A percentile compares a stretch with the other conserved stretches of the same genome.
These are phyloP conservation scores for Hypoxylon intermedium DNA, from an alignment of 495 filamentous ascomycete genomes.

Conservation along the genomic window DNA sequence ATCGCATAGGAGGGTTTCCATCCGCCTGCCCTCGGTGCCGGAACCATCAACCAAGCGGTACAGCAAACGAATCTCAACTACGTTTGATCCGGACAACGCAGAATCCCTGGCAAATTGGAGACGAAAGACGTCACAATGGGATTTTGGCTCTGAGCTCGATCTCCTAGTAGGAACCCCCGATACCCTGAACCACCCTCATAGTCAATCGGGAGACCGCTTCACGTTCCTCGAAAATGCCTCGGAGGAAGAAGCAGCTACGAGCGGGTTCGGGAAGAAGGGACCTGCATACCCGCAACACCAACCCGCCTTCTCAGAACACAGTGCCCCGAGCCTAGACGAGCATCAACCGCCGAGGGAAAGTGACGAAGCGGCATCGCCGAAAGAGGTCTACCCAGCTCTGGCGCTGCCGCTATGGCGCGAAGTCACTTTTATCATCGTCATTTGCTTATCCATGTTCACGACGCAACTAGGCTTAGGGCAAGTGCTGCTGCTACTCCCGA, in stretches of 20 bases:
- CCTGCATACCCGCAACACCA: neutral
- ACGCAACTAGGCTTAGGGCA: neutral
- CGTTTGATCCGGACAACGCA: neutral
- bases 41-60: neutral
- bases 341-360: neutral
- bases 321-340: neutral
- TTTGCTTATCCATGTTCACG: neutral
- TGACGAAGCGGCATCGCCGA: neutral
- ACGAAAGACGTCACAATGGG: neutral
- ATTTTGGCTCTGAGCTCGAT: neutral
- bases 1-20: neutral
- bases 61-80: neutral
- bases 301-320: neutral
- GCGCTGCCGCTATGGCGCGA: neutral
- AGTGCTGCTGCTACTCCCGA: conserved; percentile 34
- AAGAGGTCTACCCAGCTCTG: neutral
- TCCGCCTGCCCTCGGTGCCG: neutral
- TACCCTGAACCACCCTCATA: neutral
- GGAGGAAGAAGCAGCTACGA: neutral
- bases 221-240: neutral
- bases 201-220: neutral
- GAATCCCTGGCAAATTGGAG: neutral
- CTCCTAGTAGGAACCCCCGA: neutral
- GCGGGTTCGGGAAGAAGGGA: neutral
- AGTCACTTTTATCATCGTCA: neutral